Percentiles rank a stretch among this genome's conserved stretches.
Conservation (phyloP, 176 grass and related monocot species). For the Coix lacrymajobi region DNA sequence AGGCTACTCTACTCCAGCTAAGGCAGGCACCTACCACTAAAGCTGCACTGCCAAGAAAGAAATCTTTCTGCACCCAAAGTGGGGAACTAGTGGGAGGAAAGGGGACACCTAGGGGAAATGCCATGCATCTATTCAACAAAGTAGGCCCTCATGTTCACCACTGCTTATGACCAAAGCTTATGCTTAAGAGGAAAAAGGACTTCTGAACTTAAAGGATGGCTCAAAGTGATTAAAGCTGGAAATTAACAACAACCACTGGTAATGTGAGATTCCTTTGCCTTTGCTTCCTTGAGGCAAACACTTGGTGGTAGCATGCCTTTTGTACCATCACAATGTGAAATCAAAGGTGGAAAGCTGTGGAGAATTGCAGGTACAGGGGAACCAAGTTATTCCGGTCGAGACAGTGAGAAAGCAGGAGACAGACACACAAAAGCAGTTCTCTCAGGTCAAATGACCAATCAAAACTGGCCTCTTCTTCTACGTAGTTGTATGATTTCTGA, state of each 20-base stretch:
- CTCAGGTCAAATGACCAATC: not conserved
- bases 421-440: not conserved
- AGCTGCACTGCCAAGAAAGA: conserved; percentile 2
- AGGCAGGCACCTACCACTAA: not conserved
- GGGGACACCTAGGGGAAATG: not conserved
- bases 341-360: not conserved
- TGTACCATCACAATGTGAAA: conserved; percentile 30
- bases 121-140: conserved; percentile 28
- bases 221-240: not conserved
- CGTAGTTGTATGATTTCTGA: not conserved
- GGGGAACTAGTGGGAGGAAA: conserved; percentile 33
- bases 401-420: conserved; percentile 18
- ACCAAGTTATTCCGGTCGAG: not conserved
- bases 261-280: conserved; percentile 9
- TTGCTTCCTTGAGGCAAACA: conserved; percentile 46
- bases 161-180: not conserved
- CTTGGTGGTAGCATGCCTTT: not conserved
- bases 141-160: not conserved
- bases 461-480: not conserved
- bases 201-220: not conserved
- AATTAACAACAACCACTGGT: not conserved
- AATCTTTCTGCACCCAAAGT: conserved; percentile 37
- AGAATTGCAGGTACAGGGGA: not conserved
- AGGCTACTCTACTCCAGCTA: not conserved
- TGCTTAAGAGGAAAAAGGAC: not conserved